phyloP scores from a whole-genome alignment of 331 rosid genomes.

The Prunus yedoensis region DNA sequence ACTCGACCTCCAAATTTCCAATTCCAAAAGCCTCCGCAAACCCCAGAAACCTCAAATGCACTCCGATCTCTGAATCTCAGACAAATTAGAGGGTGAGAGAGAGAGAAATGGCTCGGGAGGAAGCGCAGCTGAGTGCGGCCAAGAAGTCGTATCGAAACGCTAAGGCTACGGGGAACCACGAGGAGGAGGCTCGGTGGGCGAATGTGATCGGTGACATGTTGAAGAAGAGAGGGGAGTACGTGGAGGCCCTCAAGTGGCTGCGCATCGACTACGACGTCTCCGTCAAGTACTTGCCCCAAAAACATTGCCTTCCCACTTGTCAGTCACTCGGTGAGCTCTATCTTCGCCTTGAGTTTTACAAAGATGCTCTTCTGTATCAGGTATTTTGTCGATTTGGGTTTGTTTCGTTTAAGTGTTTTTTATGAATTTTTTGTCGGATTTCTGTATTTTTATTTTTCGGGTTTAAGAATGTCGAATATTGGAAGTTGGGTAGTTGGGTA shows the following conservation, averaged over 20 bases:
- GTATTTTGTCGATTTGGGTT: constrained; percentile 23
- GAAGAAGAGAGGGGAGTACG: constrained; percentile 78
- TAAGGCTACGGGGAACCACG: constrained; percentile 60
- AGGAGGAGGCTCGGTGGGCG: constrained; percentile 95
- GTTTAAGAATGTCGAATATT: background rate
- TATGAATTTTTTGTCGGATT: background rate
- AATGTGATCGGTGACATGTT: constrained; percentile 68
- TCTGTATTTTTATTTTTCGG: background rate
- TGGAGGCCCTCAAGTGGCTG: constrained; percentile 74
- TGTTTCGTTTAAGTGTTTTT: background rate
- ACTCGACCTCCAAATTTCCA: background rate
- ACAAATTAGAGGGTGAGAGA: background rate
- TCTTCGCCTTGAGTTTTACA: constrained; percentile 70
- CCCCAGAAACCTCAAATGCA: background rate
- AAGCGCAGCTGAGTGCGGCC: constrained; percentile 52
- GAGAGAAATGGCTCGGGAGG: constrained; percentile 42
- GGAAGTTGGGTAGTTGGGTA: background rate
- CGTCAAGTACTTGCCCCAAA: constrained; percentile 46
- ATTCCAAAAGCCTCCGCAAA: background rate
- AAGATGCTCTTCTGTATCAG: constrained; percentile 74
- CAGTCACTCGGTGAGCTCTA: constrained; percentile 92
- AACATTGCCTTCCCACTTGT: constrained; percentile 72
- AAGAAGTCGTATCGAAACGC: constrained; percentile 60
- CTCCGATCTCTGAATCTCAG: constrained; percentile 1
- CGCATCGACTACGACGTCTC: constrained; percentile 72